Conservation (phyloP, 2,329 filamentous ascomycete genomes). For the Geosmithia putterillii region DNA sequence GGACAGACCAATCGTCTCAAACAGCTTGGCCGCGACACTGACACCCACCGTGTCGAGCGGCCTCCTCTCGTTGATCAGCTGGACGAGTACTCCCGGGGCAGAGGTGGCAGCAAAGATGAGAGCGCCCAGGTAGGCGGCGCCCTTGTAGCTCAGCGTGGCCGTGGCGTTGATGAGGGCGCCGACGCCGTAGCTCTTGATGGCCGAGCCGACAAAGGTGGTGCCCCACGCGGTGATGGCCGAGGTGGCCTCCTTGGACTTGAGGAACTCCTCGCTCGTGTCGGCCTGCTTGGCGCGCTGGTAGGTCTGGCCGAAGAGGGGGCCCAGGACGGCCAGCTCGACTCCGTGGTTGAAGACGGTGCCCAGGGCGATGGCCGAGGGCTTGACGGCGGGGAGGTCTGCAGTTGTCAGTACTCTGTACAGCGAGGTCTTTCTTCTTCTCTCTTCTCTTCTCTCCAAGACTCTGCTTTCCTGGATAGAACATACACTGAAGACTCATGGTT, state of each 20-base stretch:
- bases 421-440: neutral
- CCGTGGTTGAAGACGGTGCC: conserved; percentile 94
- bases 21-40: conserved; percentile 67
- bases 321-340: conserved; percentile 75
- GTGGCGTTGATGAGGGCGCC: conserved; percentile 89
- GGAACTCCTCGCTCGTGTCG: conserved; percentile 94
- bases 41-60: conserved; percentile 84
- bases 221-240: conserved; percentile 83
- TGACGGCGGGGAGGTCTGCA: conserved; percentile 59
- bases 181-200: conserved; percentile 79
- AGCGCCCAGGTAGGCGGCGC: conserved; percentile 81
- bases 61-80: conserved; percentile 83
- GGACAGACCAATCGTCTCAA: conserved; percentile 87
- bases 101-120: conserved; percentile 87
- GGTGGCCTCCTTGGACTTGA: conserved; percentile 83
- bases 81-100: conserved; percentile 78
- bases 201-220: conserved; percentile 79
- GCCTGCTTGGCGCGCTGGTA: conserved; percentile 85
- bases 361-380: conserved; percentile 94
- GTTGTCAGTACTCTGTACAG: conserved; percentile 1
- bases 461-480: conserved; percentile 12
- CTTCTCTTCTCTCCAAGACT: neutral
- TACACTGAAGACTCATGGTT: conserved; percentile 49
- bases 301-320: conserved; percentile 84
- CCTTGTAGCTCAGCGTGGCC: conserved; percentile 91